Percentiles rank a stretch among this genome's conserved stretches.
Evolutionary conservation across 495 filamentous ascomycete genomes (phyloP).

Genomic region (Saxophila tyrrhenica): DNA sequence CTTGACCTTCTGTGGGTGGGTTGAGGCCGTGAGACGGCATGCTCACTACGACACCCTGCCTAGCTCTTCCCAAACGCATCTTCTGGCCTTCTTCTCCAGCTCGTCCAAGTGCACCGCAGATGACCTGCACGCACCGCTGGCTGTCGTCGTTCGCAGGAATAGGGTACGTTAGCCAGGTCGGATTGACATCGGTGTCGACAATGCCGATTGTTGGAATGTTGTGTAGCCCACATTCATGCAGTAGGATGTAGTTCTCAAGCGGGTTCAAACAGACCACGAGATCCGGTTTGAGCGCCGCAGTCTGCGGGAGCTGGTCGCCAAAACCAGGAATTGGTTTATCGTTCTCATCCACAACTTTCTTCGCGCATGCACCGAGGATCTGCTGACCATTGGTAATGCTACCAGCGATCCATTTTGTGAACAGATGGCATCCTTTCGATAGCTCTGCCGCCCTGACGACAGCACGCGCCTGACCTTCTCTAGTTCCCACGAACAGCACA

Average conservation of each 20-base stretch:
- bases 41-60: neutral
- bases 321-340: constrained; percentile 56
- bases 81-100: constrained; percentile 70
- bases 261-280: constrained; percentile 88
- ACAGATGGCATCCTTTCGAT: constrained; percentile 73
- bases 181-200: constrained; percentile 87
- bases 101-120: constrained; percentile 72
- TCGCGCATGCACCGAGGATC: constrained; percentile 56
- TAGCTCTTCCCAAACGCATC: constrained; percentile 33
- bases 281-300: constrained; percentile 65
- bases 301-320: constrained; percentile 49
- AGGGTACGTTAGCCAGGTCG: constrained; percentile 89
- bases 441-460: constrained; percentile 74
- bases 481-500: constrained; percentile 83
- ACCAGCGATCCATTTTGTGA: constrained; percentile 87
- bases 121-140: constrained; percentile 65
- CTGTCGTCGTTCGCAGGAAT: constrained; percentile 97
- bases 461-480: constrained; percentile 60
- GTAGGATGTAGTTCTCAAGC: constrained; percentile 74
- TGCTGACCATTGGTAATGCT: constrained; percentile 86
- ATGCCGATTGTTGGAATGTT: constrained; percentile 90
- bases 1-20: constrained; percentile 7
- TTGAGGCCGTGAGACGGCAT: constrained; percentile 8
- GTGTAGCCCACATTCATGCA: constrained; percentile 82
- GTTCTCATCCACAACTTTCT: constrained; percentile 58